Evolutionary conservation across 352 stramenopile species (phyloP).

Genomic region (Peronospora belbahrii): DNA sequence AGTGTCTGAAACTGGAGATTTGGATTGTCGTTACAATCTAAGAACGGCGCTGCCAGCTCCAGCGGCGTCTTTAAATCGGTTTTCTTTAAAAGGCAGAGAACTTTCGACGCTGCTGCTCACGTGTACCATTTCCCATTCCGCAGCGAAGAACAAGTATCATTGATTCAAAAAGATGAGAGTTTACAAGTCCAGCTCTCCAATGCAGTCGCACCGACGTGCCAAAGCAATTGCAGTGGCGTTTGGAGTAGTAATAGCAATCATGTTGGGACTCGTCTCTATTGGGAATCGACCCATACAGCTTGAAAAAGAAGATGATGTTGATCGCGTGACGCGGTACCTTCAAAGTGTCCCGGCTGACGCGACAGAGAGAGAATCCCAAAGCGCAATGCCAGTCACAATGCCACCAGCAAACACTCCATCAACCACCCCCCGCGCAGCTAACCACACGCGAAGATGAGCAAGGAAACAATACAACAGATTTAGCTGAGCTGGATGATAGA

Average conservation of each 20-base stretch:
- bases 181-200: neutral
- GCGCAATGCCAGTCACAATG: neutral
- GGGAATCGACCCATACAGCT: neutral
- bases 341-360: neutral
- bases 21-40: neutral
- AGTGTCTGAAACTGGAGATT: no score
- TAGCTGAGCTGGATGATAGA: neutral
- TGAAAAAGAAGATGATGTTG: neutral
- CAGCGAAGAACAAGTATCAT: neutral
- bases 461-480: no score
- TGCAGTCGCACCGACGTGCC: slow-evolving; percentile 1
- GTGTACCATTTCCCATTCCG: slow-evolving; percentile 1
- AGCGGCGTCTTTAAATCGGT: slow-evolving; percentile 1
- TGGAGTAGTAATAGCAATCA: slow-evolving; percentile 10
- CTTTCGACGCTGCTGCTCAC: no score
- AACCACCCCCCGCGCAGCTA: neutral
- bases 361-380: neutral
- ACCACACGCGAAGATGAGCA: no score
- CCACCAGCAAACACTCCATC: neutral
- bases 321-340: slow-evolving; percentile 3
- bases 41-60: neutral
- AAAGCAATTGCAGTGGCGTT: slow-evolving; percentile 11
- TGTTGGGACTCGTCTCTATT: slow-evolving; percentile 12
- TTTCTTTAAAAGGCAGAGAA: neutral
- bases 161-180: neutral